These are phyloP conservation scores for Helotiales sp. DNA, from an alignment of 2,329 filamentous ascomycete species.

Conservation along the genomic window DNA sequence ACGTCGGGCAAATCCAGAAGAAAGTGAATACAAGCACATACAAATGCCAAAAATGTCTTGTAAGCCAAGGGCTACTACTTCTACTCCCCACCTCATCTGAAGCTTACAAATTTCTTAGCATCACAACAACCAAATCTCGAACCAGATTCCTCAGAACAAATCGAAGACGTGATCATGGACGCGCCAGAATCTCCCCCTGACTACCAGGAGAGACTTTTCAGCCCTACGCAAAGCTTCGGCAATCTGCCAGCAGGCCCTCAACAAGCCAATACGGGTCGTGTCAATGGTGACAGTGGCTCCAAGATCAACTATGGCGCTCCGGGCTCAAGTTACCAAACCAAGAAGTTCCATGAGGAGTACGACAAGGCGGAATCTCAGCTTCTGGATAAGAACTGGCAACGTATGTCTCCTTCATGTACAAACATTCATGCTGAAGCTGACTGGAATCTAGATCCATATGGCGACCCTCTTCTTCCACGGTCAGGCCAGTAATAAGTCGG, in stretches of 20 bases:
- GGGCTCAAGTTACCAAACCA: slow-evolving; percentile 53
- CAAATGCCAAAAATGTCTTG: slow-evolving; percentile 20
- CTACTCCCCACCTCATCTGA: not conserved
- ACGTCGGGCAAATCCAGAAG: slow-evolving; percentile 3
- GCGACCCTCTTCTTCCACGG: slow-evolving; percentile 41
- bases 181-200: slow-evolving; percentile 31
- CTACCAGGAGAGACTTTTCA: not conserved
- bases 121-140: slow-evolving; percentile 10
- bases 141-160: not conserved
- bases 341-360: slow-evolving; percentile 57
- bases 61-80: slow-evolving; percentile 17
- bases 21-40: not conserved
- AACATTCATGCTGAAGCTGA: not conserved
- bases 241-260: not conserved
- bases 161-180: slow-evolving; percentile 27
- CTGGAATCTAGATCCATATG: slow-evolving; percentile 42
- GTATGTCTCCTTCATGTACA: slow-evolving; percentile 29
- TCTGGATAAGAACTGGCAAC: slow-evolving; percentile 51
- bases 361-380: slow-evolving; percentile 48
- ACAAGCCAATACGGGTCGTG: slow-evolving; percentile 5
- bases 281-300: slow-evolving; percentile 8
- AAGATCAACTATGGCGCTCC: slow-evolving; percentile 39
- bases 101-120: not conserved
- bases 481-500: too few species aligned
- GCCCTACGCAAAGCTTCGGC: slow-evolving; percentile 4